Evolutionary conservation across 495 filamentous ascomycete genomes (phyloP).

Genomic region (Penicillium coffeae): DNA sequence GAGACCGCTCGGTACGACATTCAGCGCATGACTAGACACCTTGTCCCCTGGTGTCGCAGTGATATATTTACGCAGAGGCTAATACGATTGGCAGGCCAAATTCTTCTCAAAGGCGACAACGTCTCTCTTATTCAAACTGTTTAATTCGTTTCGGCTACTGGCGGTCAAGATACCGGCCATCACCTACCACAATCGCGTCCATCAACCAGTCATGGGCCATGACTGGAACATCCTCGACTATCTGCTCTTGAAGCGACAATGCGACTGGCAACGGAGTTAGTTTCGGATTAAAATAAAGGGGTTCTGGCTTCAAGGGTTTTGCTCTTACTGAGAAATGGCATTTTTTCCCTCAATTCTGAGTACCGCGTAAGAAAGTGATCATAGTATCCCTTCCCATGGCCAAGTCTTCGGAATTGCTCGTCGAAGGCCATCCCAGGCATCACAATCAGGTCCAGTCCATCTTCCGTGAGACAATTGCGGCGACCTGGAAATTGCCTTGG

Average conservation of each 20-base stretch:
- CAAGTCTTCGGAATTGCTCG: slow-evolving; percentile 65
- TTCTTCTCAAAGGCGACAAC: slow-evolving; percentile 95
- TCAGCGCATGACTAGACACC: slow-evolving; percentile 15
- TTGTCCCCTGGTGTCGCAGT: slow-evolving; percentile 7
- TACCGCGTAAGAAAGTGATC: slow-evolving; percentile 84
- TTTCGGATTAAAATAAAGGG: slow-evolving; percentile 7
- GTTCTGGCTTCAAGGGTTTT: background rate
- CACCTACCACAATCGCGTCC: slow-evolving; percentile 63
- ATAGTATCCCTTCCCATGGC: slow-evolving; percentile 97
- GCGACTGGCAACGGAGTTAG: slow-evolving; percentile 57
- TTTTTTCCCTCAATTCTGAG: slow-evolving; percentile 43
- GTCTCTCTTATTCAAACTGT: slow-evolving; percentile 89
- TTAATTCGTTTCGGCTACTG: slow-evolving; percentile 26
- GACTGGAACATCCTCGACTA: slow-evolving; percentile 69
- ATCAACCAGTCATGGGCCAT: slow-evolving; percentile 61
- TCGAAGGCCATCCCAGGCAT: slow-evolving; percentile 96
- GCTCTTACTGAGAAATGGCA: slow-evolving; percentile 60
- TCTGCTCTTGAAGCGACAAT: slow-evolving; percentile 82
- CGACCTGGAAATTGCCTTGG: slow-evolving; percentile 56
- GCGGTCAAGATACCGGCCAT: slow-evolving; percentile 41
- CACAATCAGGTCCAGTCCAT: slow-evolving; percentile 74
- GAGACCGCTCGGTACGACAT: slow-evolving; percentile 67
- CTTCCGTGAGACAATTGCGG: slow-evolving; percentile 64
- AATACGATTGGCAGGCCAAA: slow-evolving; percentile 64
- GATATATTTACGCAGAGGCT: background rate